Base-by-base conservation (phyloP, 345 rosid genomes). In the Brassica incana region DNA sequence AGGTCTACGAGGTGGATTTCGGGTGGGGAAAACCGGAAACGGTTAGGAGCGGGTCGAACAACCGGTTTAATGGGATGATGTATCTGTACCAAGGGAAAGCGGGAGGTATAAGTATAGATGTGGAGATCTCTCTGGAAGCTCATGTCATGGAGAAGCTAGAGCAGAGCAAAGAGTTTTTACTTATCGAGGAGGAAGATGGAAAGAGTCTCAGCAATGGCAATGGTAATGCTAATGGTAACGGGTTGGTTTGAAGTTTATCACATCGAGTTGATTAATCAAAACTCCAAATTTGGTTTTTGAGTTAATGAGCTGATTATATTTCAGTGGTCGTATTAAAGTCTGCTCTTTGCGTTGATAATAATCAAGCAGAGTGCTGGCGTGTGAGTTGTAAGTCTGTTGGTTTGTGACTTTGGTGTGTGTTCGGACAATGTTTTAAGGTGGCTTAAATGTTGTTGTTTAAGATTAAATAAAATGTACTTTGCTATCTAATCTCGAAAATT, bases 41-140 rank as follows among this genome's bases (percentile, higher is more conserved):
- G 0, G 99, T 93, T 43, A 73, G 98, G 80, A 93, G 97, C 54
- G 99, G 99, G 61, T 80, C 85, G 69, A 95, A 93, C 48, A 93
- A 93, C 75, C 73, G 93, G 84, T 95, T 95, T n/a, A 95, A 95
- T 27, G 99, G 98, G 77, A 91, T 93, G 98, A 88, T 95, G 74
- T 91, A 93, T 80, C 25, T 93, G 85, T 93, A 95, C 80, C 99
- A 80, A 68, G 99, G 98, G n/a, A 93, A 93, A 85, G 71, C 71
- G 14, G 98, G 97, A 1, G 98, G 97, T 2, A 30, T 83, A 68
- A 86, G 98, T 80, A 91, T 93, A 18, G 99, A 95, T 16, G 98
- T 93, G 80, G 96, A 90, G 94, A 90, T 95, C 10, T 83, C 84
- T 59, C 83, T 95, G 70, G 93, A 90, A 75, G 84, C 85, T 35